These are phyloP conservation scores for Annulohypoxylon nitens DNA, from an alignment of 495 filamentous ascomycete species.

Conservation along the genomic window DNA sequence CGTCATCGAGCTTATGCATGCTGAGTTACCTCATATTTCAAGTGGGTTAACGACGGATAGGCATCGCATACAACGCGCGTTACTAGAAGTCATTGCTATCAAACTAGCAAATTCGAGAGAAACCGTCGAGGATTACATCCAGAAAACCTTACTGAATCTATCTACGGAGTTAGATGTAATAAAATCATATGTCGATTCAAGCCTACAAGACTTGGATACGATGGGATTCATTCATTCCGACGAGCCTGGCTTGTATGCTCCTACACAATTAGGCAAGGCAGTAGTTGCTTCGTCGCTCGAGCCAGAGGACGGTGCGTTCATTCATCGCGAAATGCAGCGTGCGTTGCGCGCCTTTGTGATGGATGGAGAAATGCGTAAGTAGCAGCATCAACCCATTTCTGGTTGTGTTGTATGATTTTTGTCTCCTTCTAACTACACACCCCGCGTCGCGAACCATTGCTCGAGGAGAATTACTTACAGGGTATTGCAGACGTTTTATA, in stretches of 20 bases:
- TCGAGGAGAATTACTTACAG: slow-evolving; percentile 14
- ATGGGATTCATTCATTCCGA: slow-evolving; percentile 69
- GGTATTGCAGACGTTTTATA: slow-evolving; percentile 71
- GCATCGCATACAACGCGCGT: slow-evolving; percentile 75
- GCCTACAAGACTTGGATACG: slow-evolving; percentile 65
- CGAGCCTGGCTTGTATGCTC: slow-evolving; percentile 64
- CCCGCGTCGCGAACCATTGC: background rate
- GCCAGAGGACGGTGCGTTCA: slow-evolving; percentile 82
- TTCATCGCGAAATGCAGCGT: slow-evolving; percentile 75
- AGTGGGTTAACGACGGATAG: slow-evolving; percentile 79
- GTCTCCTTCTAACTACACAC: background rate
- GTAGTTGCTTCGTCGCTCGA: slow-evolving; percentile 79
- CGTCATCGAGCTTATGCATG: slow-evolving; percentile 76
- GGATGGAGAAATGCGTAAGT: slow-evolving; percentile 80
- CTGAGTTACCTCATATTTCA: slow-evolving; percentile 77
- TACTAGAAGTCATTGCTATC: slow-evolving; percentile 81
- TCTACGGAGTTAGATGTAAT: slow-evolving; percentile 59
- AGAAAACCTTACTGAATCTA: slow-evolving; percentile 74
- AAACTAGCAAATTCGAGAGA: slow-evolving; percentile 75
- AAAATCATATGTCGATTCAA: slow-evolving; percentile 66
- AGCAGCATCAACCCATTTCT: background rate
- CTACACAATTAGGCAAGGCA: slow-evolving; percentile 77
- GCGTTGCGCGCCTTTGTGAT: slow-evolving; percentile 82
- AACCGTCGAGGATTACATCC: slow-evolving; percentile 78
- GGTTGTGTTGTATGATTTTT: background rate